These are phyloP conservation scores for Murraya koenigii DNA, from an alignment of 345 rosid species.

Conservation along the genomic window DNA sequence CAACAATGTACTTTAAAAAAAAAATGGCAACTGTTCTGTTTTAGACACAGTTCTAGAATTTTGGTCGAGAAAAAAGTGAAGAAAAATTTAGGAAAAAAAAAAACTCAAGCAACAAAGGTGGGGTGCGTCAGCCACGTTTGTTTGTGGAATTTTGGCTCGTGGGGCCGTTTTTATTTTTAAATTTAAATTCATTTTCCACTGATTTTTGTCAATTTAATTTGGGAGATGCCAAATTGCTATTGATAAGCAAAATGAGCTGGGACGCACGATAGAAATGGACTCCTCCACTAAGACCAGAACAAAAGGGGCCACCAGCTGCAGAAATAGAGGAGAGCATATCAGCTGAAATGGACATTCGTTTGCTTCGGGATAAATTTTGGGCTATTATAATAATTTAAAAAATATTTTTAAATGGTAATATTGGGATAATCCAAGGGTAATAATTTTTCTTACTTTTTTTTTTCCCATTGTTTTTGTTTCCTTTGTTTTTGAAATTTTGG, in stretches of 20 bases:
- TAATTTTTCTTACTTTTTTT: background rate
- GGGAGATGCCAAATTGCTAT: background rate
- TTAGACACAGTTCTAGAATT: constrained; percentile 2
- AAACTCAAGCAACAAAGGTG: background rate
- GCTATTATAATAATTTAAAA: too few relatives aligned
- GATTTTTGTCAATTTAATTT: background rate
- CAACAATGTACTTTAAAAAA: background rate
- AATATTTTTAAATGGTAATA: too few relatives aligned
- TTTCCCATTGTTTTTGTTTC: background rate
- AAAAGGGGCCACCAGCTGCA: constrained; percentile 15
- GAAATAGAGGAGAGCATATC: background rate
- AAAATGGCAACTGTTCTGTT: background rate
- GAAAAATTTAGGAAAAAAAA: background rate
- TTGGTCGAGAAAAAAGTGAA: background rate
- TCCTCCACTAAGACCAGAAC: constrained; percentile 11
- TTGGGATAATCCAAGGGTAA: too few relatives aligned
- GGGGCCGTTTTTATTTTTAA: constrained; percentile 17
- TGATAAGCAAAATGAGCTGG: constrained; percentile 30
- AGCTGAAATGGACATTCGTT: constrained; percentile 6
- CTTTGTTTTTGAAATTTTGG: background rate
- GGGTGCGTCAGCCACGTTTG: constrained; percentile 38
- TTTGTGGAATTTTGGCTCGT: constrained; percentile 25
- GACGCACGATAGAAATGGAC: constrained; percentile 24
- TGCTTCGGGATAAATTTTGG: too few relatives aligned
- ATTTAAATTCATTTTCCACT: background rate